Evolutionary conservation across 192 early-diverging fungal species (phyloP).

Genomic region (Rhizophagus sp.): DNA sequence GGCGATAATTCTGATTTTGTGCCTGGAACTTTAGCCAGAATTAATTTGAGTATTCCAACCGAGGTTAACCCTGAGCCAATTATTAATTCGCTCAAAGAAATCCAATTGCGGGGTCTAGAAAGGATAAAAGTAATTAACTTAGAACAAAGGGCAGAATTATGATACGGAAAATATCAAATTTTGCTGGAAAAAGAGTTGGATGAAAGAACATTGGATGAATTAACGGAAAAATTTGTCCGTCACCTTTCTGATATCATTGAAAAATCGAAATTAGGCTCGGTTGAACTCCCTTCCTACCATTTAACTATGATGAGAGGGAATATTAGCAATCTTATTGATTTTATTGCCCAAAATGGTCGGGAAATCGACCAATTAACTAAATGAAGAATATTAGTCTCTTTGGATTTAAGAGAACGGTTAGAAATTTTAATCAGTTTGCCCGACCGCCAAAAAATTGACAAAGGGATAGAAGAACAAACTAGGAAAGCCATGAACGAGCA

Average conservation of each 20-base stretch:
- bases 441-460: slow-evolving; percentile 26
- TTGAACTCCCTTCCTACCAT: slow-evolving; percentile 7
- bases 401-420: slow-evolving; percentile 13
- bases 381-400: slow-evolving; percentile 21
- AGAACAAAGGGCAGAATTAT: too few species aligned
- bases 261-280: slow-evolving; percentile 19
- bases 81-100: too few species aligned
- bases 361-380: slow-evolving; percentile 23
- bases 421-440: slow-evolving; percentile 28
- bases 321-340: slow-evolving; percentile 13
- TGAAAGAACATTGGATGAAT: background rate
- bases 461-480: slow-evolving; percentile 21
- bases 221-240: slow-evolving; percentile 26
- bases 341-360: slow-evolving; percentile 23
- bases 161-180: slow-evolving; percentile 20
- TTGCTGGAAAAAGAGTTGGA: slow-evolving; percentile 4
- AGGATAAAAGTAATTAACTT: too few species aligned
- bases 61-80: too few species aligned
- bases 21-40: too few species aligned
- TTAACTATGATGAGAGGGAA: slow-evolving; percentile 25
- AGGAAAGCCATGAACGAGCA: slow-evolving; percentile 7
- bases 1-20: too few species aligned
- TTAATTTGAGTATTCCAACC: too few species aligned
- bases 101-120: too few species aligned
- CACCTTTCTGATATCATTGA: slow-evolving; percentile 13